Percentiles rank a stretch among this genome's conserved stretches.
Evolutionary conservation across 2,329 filamentous ascomycete species (phyloP).

Genomic region (Dothiorella sarmentorum): DNA sequence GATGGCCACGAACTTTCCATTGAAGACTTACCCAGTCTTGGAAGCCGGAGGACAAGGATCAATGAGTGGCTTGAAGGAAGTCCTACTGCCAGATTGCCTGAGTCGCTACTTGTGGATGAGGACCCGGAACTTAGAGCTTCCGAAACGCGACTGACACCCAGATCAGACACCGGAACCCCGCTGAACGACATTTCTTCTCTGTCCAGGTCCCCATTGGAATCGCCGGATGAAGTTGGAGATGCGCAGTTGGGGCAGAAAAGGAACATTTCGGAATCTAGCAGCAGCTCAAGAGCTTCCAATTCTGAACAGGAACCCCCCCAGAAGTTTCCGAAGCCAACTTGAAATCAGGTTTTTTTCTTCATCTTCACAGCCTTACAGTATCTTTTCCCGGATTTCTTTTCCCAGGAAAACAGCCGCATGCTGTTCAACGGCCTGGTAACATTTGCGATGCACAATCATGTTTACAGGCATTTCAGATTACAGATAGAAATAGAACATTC

Average conservation of each 20-base stretch:
- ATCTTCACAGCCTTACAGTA: too few species aligned
- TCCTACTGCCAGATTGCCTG: background rate
- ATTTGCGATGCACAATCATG: too few species aligned
- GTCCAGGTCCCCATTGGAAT: background rate
- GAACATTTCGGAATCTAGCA: background rate
- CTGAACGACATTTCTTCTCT: background rate
- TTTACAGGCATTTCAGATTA: too few species aligned
- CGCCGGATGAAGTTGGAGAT: background rate
- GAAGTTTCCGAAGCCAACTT: background rate
- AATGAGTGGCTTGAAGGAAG: background rate
- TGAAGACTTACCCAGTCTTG: background rate
- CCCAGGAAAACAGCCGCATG: background rate
- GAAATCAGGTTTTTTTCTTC: background rate
- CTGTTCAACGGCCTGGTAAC: too few species aligned
- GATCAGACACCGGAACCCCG: background rate
- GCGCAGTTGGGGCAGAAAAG: background rate
- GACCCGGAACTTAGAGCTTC: background rate
- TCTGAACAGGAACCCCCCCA: background rate
- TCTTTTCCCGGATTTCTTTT: background rate
- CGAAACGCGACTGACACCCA: background rate
- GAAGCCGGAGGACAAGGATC: background rate
- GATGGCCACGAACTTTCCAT: background rate
- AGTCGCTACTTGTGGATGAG: background rate
- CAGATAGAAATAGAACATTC: too few species aligned
- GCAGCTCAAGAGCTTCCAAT: background rate